Evolutionary conservation across 495 filamentous ascomycete genomes (phyloP).

Genomic region (Aspergillus conjunctus): DNA sequence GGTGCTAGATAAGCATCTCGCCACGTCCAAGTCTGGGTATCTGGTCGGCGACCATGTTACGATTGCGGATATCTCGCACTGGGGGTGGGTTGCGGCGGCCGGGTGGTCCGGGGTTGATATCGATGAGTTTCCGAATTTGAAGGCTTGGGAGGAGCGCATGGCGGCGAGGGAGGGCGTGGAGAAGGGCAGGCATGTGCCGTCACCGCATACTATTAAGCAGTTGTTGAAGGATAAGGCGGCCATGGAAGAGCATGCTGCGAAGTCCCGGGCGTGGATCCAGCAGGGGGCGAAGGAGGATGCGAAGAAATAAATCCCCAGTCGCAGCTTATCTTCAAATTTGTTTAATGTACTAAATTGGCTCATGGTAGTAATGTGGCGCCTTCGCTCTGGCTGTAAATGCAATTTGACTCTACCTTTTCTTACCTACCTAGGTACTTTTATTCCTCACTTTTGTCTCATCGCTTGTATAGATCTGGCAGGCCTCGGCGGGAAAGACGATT

Average conservation of each 20-base stretch:
- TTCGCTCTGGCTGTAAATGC: no score
- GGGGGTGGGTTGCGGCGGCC: constrained; percentile 68
- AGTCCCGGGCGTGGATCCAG: constrained; percentile 61
- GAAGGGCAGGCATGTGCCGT: constrained; percentile 79
- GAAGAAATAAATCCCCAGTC: constrained; percentile 31
- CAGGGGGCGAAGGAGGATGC: constrained; percentile 63
- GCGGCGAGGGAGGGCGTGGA: constrained; percentile 66
- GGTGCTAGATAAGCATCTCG: constrained; percentile 74
- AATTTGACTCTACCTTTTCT: no score
- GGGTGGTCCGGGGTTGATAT: constrained; percentile 77
- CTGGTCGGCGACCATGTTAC: constrained; percentile 79
- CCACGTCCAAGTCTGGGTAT: constrained; percentile 63
- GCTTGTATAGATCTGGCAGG: no score
- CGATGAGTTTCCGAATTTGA: constrained; percentile 74
- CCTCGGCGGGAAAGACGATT: no score
- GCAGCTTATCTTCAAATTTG: constrained; percentile 7
- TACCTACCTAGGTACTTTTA: no score
- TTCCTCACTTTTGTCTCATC: no score
- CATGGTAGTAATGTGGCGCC: no score
- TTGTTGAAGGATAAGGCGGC: constrained; percentile 56
- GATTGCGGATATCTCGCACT: constrained; percentile 82
- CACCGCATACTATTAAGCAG: constrained; percentile 63
- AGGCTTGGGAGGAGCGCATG: constrained; percentile 75
- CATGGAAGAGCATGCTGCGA: constrained; percentile 55
- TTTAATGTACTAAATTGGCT: no score